These are phyloP conservation scores for Neltuma alba DNA, from an alignment of 306 rosid genomes.

Conservation along the genomic window DNA sequence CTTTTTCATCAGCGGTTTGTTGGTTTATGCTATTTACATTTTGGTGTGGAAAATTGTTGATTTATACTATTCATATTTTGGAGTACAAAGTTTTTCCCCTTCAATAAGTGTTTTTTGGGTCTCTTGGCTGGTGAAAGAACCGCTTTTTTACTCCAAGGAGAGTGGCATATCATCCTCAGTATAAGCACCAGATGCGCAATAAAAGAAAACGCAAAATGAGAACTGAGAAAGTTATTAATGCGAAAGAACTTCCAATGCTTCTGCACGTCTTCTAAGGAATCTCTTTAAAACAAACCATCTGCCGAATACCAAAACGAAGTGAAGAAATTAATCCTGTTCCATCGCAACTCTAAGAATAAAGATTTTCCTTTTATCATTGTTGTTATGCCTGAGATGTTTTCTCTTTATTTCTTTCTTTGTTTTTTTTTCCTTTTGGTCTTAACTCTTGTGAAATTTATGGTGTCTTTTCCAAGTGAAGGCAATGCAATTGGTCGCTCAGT, in stretches of 20 bases:
- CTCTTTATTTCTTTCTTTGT: background rate
- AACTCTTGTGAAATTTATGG: slow-evolving; percentile 25
- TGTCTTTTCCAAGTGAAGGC: slow-evolving; percentile 61
- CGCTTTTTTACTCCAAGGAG: background rate
- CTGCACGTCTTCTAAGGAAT: background rate
- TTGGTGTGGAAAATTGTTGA: too few relatives aligned
- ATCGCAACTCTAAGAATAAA: background rate
- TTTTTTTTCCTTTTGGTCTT: slow-evolving; percentile 4
- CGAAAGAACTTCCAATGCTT: background rate
- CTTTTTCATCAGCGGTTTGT: background rate
- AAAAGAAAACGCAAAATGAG: background rate
- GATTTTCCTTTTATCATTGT: slow-evolving; percentile 10
- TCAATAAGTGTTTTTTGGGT: too few relatives aligned
- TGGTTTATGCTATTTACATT: too few relatives aligned
- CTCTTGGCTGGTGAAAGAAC: background rate
- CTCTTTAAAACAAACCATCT: background rate
- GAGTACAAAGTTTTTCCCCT: too few relatives aligned
- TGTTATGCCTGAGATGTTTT: slow-evolving; percentile 25
- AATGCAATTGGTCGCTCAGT: slow-evolving; percentile 76
- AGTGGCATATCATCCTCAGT: background rate
- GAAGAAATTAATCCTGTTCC: background rate
- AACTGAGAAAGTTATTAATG: background rate
- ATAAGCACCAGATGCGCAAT: background rate
- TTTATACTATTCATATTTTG: background rate
- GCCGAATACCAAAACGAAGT: background rate